Evolutionary conservation across 2,329 filamentous ascomycete genomes (phyloP).

Genomic region (Ophiostoma novo-ulmi): DNA sequence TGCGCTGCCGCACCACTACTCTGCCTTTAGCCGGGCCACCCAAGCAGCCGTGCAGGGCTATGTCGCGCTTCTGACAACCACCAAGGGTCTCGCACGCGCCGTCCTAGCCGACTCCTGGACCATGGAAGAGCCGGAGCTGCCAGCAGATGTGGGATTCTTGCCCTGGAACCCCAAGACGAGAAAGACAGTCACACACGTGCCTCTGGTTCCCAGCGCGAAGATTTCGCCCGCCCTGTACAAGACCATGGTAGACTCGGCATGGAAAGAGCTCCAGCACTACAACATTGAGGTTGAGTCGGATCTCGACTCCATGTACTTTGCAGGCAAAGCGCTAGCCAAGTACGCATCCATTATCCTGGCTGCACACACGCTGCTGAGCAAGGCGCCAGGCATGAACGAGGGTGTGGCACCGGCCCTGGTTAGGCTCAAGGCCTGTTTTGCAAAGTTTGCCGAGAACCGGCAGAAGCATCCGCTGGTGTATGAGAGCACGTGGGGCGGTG

Average conservation of each 20-base stretch:
- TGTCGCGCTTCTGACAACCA: conserved; percentile 69
- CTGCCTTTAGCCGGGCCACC: conserved; percentile 62
- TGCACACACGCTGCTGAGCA: conserved; percentile 57
- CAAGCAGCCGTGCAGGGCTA: conserved; percentile 44
- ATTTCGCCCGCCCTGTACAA: conserved; percentile 53
- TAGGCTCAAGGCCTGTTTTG: conserved; percentile 62
- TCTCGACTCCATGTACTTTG: conserved; percentile 85
- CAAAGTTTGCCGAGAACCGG: conserved; percentile 59
- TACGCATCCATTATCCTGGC: conserved; percentile 66
- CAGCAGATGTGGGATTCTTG: conserved; percentile 67
- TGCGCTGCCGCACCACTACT: conserved; percentile 77
- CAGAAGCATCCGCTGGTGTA: conserved; percentile 62
- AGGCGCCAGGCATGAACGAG: conserved; percentile 37
- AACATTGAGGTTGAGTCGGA: conserved; percentile 67
- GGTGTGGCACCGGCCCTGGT: conserved; percentile 54
- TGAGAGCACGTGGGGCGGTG: conserved; percentile 69
- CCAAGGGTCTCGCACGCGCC: conserved; percentile 73
- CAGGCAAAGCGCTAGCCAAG: conserved; percentile 73
- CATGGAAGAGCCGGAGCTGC: conserved; percentile 67
- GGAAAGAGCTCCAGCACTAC: conserved; percentile 58
- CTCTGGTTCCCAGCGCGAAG: conserved; percentile 30
- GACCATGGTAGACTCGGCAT: conserved; percentile 57
- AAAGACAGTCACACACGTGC: conserved; percentile 33
- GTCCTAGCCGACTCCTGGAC: conserved; percentile 70
- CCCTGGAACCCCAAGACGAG: conserved; percentile 62